phyloP scores from a whole-genome alignment of 345 rosid species.

The Jatropha curcas region DNA sequence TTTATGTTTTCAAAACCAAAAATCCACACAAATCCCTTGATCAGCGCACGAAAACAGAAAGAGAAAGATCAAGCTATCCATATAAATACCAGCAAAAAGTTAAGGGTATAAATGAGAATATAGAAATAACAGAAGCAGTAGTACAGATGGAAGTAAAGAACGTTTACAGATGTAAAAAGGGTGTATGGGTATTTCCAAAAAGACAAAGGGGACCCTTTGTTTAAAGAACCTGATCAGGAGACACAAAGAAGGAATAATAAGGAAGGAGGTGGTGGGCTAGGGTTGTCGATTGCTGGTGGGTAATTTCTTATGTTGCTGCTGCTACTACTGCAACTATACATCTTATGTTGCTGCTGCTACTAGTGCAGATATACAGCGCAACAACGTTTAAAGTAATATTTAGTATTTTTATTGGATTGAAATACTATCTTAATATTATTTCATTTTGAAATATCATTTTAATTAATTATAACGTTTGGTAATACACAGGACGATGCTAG shows the following conservation, averaged over 20 bases:
- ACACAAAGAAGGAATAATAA: constrained; percentile 16
- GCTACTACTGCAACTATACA: background rate
- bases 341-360: no score
- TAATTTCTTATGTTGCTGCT: background rate
- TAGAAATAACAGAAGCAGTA: background rate
- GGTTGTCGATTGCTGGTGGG: background rate
- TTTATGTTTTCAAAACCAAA: background rate
- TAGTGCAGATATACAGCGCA: no score
- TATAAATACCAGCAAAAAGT: background rate
- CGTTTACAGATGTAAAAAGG: no score
- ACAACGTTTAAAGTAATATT: no score
- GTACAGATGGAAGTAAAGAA: background rate
- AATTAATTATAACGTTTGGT: no score
- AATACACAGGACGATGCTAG: no score
- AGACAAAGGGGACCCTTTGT: background rate
- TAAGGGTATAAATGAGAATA: background rate
- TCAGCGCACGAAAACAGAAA: background rate
- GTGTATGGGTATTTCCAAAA: no score
- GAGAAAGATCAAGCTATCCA: background rate
- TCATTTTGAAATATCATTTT: no score
- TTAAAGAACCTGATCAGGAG: background rate
- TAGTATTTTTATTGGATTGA: no score
- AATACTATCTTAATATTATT: no score
- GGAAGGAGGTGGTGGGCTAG: background rate
- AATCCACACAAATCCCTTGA: constrained; percentile 6